Base-by-base conservation (phyloP, 805 yeast species). In the Saturnispora kantuleensis region DNA sequence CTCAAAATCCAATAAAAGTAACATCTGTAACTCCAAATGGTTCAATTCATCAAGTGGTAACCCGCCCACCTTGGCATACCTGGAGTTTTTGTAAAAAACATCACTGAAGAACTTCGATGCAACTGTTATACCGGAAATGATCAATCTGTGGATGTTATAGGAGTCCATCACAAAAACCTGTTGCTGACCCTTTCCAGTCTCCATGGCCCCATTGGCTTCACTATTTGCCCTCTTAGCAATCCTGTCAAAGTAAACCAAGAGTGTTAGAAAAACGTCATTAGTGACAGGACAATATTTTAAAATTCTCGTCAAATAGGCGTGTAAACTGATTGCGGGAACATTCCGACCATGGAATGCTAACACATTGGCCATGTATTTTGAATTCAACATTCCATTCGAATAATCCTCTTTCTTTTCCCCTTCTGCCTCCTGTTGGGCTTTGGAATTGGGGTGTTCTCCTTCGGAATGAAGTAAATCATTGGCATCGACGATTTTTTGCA, bases 201-300 rank as follows among this genome's bases (percentile, higher is more conserved):
- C 47, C 50, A 54, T 58, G 17, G 53, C 59, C 44, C 50, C 58
- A 11, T 48, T 38, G 35, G 39, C 41, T 15, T 39, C 41, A 30
- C 66, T 73, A 56, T 84, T 83, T 36, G 93, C 87, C 50, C 85
- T 73, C 57, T 85, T 85, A 15, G 95, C 93, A 38, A 90, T 87
- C 50, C 97, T 69, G 64, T 93, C 99, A 66, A 93, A 88, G 62
- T 93, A 93, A 29, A 93, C 97, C 55, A 93, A 70, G 31, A 93
- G 66, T 33, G 96, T 81, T 39, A 93, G 67, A 62, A 89, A 93
- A 31, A 93, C 97, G 60, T 93, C 97, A 63, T 90, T 90, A 2
- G 98, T 89, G n/a, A 93, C 93, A 0, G 99, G 97, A 62, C 99
- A 93, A 65, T 93, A 93, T 64, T 90, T 90, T 60, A 90, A 76